These are phyloP conservation scores for Neonectria punicea DNA, from an alignment of 2,329 filamentous ascomycete species.

Conservation along the genomic window DNA sequence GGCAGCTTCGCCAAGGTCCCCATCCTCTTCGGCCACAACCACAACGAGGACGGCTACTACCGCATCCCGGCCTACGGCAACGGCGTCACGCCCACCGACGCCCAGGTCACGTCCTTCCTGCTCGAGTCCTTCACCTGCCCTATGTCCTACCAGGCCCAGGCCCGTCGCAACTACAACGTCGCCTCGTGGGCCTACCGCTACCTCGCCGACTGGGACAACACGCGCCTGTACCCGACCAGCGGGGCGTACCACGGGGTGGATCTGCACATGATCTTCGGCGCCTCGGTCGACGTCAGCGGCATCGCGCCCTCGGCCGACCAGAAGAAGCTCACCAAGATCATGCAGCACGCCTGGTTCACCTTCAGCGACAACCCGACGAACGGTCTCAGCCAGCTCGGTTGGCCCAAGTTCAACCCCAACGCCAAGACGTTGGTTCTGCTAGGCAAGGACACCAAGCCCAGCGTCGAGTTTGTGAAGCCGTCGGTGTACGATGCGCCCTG, in stretches of 20 bases:
- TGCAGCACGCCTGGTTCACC: slow-evolving; percentile 54
- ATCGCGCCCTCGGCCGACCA: slow-evolving; percentile 47
- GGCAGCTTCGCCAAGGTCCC: slow-evolving; percentile 55
- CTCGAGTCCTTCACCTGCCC: slow-evolving; percentile 60
- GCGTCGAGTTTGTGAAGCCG: slow-evolving; percentile 25
- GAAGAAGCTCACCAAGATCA: slow-evolving; percentile 45
- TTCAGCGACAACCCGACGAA: slow-evolving; percentile 52
- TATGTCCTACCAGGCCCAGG: slow-evolving; percentile 50
- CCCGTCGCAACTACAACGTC: slow-evolving; percentile 48
- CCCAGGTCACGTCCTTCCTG: slow-evolving; percentile 52
- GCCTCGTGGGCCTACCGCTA: slow-evolving; percentile 59
- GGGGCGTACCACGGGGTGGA: slow-evolving; percentile 62
- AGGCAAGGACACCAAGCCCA: slow-evolving; percentile 19
- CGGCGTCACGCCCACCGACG: slow-evolving; percentile 51
- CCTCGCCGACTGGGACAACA: slow-evolving; percentile 61
- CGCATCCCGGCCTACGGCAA: slow-evolving; percentile 54
- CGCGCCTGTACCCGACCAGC: slow-evolving; percentile 55
- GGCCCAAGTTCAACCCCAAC: slow-evolving; percentile 37
- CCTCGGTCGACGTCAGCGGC: slow-evolving; percentile 51
- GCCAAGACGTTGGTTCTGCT: slow-evolving; percentile 29
- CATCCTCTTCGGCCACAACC: slow-evolving; percentile 54
- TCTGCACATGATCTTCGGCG: slow-evolving; percentile 59
- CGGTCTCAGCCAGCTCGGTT: slow-evolving; percentile 45
- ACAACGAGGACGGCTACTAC: slow-evolving; percentile 61
- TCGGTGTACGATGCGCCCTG: slow-evolving; percentile 30